Evolutionary conservation across 352 stramenopile species (phyloP).

Genomic region (Globisporangium carolinianum): DNA sequence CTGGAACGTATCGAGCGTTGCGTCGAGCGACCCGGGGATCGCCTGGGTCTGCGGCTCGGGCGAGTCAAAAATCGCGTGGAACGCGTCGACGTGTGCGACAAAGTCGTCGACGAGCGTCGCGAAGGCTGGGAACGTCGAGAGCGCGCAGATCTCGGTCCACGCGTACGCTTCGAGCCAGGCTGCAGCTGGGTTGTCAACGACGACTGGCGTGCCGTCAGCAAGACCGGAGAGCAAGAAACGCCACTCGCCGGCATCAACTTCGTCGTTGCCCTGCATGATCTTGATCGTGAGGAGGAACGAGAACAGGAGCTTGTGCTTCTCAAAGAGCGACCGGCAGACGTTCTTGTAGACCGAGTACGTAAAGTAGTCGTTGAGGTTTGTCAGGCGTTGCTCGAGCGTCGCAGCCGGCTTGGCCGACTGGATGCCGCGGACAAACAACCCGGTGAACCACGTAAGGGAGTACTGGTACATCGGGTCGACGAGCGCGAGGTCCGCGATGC

Average conservation of each 20-base stretch:
- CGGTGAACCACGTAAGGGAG: slow-evolving; percentile 90
- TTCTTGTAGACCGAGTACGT: slow-evolving; percentile 94
- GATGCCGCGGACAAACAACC: slow-evolving; percentile 89
- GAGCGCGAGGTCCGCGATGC: slow-evolving; percentile 81
- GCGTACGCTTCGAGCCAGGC: slow-evolving; percentile 69
- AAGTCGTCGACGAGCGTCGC: slow-evolving; percentile 43
- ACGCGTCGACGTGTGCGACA: slow-evolving; percentile 39
- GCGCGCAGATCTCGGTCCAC: slow-evolving; percentile 70
- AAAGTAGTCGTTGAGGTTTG: slow-evolving; percentile 90
- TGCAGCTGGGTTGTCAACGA: slow-evolving; percentile 45
- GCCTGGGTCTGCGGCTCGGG: slow-evolving; percentile 70
- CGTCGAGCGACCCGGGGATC: slow-evolving; percentile 50
- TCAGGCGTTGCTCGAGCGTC: slow-evolving; percentile 67
- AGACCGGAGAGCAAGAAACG: slow-evolving; percentile 89
- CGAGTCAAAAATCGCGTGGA: slow-evolving; percentile 75
- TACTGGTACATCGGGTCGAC: slow-evolving; percentile 92
- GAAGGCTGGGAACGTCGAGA: slow-evolving; percentile 68
- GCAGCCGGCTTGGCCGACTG: slow-evolving; percentile 60
- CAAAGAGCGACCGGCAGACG: slow-evolving; percentile 90
- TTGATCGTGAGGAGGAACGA: slow-evolving; percentile 88
- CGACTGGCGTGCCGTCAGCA: slow-evolving; percentile 23
- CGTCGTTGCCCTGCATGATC: slow-evolving; percentile 82
- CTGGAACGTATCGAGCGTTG: slow-evolving; percentile 75
- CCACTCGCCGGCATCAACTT: slow-evolving; percentile 83
- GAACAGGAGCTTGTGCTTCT: slow-evolving; percentile 92